phyloP scores from a whole-genome alignment of 2,329 filamentous ascomycete genomes.

The Colletotrichum sojae region DNA sequence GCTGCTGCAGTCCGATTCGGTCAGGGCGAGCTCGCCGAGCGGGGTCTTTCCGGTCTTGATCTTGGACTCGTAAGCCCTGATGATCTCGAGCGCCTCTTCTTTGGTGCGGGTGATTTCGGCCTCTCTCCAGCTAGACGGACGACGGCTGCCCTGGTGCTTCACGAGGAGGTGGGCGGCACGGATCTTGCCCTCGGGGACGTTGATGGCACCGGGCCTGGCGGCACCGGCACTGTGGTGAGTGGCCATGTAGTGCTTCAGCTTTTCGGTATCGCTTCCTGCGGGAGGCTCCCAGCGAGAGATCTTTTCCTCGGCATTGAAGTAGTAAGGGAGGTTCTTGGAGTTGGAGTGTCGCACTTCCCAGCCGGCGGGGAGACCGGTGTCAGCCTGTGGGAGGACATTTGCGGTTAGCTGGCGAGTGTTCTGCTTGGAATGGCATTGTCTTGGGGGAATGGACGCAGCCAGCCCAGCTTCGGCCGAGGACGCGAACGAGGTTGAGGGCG shows the following conservation, averaged over 20 bases:
- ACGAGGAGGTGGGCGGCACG: conserved; percentile 92
- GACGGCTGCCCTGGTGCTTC: conserved; percentile 90
- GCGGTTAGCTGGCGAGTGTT: conserved; percentile 15
- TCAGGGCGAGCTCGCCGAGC: conserved; percentile 87
- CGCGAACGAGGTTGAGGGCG: conserved; percentile 6
- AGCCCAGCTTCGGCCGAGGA: neutral
- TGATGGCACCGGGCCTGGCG: conserved; percentile 54
- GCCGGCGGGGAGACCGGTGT: conserved; percentile 84
- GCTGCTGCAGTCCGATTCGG: conserved; percentile 95
- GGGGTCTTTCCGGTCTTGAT: conserved; percentile 79
- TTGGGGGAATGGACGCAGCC: conserved; percentile 8
- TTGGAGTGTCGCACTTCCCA: conserved; percentile 99
- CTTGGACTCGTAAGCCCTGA: conserved; percentile 80
- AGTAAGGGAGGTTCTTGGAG: conserved; percentile 98
- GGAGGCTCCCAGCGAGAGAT: conserved; percentile 97
- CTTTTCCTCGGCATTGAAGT: conserved; percentile 91
- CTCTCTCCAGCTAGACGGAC: conserved; percentile 94
- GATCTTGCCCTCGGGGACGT: conserved; percentile 82
- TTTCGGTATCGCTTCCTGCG: conserved; percentile 87
- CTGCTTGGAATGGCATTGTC: conserved; percentile 25
- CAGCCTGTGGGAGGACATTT: conserved; percentile 62
- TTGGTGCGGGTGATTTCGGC: conserved; percentile 89
- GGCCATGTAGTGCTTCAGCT: conserved; percentile 95
- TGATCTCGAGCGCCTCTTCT: conserved; percentile 85
- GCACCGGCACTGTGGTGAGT: conserved; percentile 80